A percentile compares a stretch with the other conserved stretches of the same genome.
Conservation (phyloP, 805 yeast species). For the Jamesozyma piceae region DNA sequence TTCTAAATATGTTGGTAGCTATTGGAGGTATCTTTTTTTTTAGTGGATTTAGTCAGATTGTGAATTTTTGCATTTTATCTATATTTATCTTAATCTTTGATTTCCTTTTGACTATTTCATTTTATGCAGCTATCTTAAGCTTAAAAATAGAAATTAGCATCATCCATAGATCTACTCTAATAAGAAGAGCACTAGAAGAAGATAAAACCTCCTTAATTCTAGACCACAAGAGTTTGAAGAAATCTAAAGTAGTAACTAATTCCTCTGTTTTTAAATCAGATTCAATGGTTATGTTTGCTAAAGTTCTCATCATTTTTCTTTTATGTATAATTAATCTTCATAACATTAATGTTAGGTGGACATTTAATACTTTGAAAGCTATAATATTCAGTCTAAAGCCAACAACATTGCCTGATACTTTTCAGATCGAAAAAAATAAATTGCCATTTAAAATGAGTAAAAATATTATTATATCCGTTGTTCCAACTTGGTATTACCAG, state of each 20-base stretch:
- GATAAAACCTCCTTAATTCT: slow-evolving; percentile 65
- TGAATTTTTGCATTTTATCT: slow-evolving; percentile 70
- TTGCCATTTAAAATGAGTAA: slow-evolving; percentile 27
- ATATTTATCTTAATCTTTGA: slow-evolving; percentile 64
- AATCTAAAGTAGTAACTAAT: slow-evolving; percentile 9
- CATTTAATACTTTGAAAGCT: slow-evolving; percentile 1
- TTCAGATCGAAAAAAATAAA: slow-evolving; percentile 11
- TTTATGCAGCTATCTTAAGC: slow-evolving; percentile 73
- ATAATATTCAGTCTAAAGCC: slow-evolving; percentile 1
- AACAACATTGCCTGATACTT: slow-evolving; percentile 33
- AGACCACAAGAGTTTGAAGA: slow-evolving; percentile 44
- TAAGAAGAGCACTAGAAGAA: slow-evolving; percentile 77
- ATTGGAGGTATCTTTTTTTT: slow-evolving; percentile 51
- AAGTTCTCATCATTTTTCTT: slow-evolving; percentile 46
- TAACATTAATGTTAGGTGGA: slow-evolving; percentile 66
- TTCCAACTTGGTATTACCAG: slow-evolving; percentile 48
- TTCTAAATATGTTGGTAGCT: slow-evolving; percentile 60
- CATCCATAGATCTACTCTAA: slow-evolving; percentile 70
- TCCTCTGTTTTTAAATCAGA: slow-evolving; percentile 28
- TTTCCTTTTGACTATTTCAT: slow-evolving; percentile 62
- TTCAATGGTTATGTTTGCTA: slow-evolving; percentile 43
- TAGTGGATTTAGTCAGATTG: slow-evolving; percentile 58
- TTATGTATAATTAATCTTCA: slow-evolving; percentile 57
- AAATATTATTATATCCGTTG: slow-evolving; percentile 49
- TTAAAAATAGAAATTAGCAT: slow-evolving; percentile 81